Percentiles rank a stretch among this genome's conserved stretches.
Conservation (phyloP, 306 rosid species). For the Fagus crenata region DNA sequence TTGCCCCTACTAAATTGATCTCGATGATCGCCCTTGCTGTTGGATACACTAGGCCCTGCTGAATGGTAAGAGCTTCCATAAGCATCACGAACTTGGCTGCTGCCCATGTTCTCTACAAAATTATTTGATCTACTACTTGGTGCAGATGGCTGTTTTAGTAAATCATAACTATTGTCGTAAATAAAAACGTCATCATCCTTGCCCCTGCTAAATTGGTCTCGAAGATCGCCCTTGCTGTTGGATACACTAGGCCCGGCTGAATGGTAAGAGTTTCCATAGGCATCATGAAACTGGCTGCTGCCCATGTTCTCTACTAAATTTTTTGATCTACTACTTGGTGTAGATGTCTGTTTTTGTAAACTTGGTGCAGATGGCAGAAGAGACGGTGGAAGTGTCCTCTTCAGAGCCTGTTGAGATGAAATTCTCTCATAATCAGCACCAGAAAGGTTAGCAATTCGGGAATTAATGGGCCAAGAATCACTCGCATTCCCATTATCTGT, state of each 20-base stretch:
- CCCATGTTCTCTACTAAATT: slow-evolving; percentile 40
- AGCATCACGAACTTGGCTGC: slow-evolving; percentile 48
- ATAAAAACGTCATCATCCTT: slow-evolving; percentile 47
- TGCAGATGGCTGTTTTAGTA: slow-evolving; percentile 26
- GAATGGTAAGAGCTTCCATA: slow-evolving; percentile 38
- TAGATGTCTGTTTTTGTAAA: slow-evolving; percentile 13
- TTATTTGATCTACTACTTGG: slow-evolving; percentile 38
- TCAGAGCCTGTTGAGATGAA: slow-evolving; percentile 66
- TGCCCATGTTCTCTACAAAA: slow-evolving; percentile 40
- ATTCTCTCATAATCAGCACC: slow-evolving; percentile 52
- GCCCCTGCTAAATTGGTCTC: slow-evolving; percentile 46
- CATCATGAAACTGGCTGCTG: slow-evolving; percentile 48
- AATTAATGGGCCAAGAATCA: slow-evolving; percentile 42
- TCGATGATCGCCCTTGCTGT: slow-evolving; percentile 46
- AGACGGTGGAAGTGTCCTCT: slow-evolving; percentile 63
- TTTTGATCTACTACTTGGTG: slow-evolving; percentile 37
- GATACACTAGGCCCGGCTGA: slow-evolving; percentile 51
- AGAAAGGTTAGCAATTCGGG: slow-evolving; percentile 42
- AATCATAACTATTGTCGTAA: background rate
- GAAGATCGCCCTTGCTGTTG: slow-evolving; percentile 45
- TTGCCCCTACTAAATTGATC: slow-evolving; percentile 45
- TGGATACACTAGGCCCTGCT: slow-evolving; percentile 50
- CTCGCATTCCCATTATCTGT: slow-evolving; percentile 45
- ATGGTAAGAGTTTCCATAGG: slow-evolving; percentile 39
- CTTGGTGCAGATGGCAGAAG: slow-evolving; percentile 34